phyloP scores from a whole-genome alignment of 306 rosid genomes.

The Cucumis sativus region DNA sequence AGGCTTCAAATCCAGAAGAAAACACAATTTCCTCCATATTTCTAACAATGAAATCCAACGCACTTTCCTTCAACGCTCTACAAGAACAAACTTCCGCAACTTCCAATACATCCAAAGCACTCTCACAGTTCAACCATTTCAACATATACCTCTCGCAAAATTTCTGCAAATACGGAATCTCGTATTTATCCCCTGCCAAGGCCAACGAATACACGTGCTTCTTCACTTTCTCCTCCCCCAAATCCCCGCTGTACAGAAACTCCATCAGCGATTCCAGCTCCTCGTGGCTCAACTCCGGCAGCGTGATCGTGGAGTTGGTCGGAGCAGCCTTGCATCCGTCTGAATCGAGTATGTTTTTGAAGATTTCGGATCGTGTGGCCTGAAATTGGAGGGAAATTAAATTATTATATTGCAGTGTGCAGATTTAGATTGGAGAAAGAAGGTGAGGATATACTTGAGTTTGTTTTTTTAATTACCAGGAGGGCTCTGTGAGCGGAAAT shows the following conservation, averaged over 20 bases:
- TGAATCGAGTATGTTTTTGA: conserved; percentile 54
- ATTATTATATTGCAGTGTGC: neutral
- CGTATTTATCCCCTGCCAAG: conserved; percentile 71
- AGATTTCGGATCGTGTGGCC: conserved; percentile 76
- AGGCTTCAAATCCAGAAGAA: conserved; percentile 35
- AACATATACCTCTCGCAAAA: conserved; percentile 47
- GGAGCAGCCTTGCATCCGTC: conserved; percentile 63
- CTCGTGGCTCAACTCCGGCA: conserved; percentile 46
- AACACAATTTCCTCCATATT: conserved; percentile 40
- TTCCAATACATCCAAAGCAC: conserved; percentile 50
- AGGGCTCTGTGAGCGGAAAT: conserved; percentile 59
- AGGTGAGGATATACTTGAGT: neutral
- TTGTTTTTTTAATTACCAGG: conserved; percentile 14
- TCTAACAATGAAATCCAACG: conserved; percentile 40
- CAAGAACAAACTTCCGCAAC: conserved; percentile 51
- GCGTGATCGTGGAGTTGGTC: conserved; percentile 18
- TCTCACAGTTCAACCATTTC: conserved; percentile 25
- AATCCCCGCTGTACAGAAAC: conserved; percentile 50
- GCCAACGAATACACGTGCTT: conserved; percentile 47
- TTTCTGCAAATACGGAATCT: conserved; percentile 38
- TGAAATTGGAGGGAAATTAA: neutral
- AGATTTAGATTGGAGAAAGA: neutral
- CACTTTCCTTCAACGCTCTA: conserved; percentile 29
- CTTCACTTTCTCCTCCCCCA: conserved; percentile 34
- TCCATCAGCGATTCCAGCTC: conserved; percentile 54